Evolutionary conservation across 208 protist species (phyloP).

Genomic region (Tritrichomonas musculus): DNA sequence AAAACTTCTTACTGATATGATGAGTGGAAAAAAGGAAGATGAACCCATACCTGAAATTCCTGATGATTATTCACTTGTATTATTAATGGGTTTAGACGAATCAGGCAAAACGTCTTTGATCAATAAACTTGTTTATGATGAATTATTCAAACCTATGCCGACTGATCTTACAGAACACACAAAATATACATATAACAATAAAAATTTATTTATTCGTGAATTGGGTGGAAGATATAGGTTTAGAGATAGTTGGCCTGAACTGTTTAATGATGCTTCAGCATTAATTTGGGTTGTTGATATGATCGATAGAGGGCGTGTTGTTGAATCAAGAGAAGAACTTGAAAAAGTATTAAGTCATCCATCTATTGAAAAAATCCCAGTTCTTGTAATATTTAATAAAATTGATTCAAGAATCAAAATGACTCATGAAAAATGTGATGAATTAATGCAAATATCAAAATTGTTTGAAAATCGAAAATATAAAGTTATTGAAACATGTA

Average conservation of each 20-base stretch:
- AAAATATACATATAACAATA: not conserved
- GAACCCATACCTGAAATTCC: no score
- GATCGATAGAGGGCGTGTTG: not conserved
- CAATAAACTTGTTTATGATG: not conserved
- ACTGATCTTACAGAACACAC: not conserved
- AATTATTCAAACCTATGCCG: not conserved
- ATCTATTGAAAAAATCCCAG: not conserved
- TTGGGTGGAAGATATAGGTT: not conserved
- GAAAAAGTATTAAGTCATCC: not conserved
- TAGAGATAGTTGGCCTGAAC: not conserved
- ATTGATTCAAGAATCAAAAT: not conserved
- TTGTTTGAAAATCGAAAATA: not conserved
- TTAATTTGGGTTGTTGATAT: constrained; percentile 24
- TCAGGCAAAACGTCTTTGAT: not conserved
- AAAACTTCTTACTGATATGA: no score
- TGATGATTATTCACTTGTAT: no score
- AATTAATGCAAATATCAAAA: not conserved
- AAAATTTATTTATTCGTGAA: not conserved
- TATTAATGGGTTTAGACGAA: not conserved
- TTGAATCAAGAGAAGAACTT: not conserved
- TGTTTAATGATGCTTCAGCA: not conserved
- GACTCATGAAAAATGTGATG: not conserved
- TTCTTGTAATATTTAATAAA: not conserved
- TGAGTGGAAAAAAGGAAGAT: no score
- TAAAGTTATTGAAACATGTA: not conserved